phyloP scores from a whole-genome alignment of 75 land plant species.

The Larix kaempferi region DNA sequence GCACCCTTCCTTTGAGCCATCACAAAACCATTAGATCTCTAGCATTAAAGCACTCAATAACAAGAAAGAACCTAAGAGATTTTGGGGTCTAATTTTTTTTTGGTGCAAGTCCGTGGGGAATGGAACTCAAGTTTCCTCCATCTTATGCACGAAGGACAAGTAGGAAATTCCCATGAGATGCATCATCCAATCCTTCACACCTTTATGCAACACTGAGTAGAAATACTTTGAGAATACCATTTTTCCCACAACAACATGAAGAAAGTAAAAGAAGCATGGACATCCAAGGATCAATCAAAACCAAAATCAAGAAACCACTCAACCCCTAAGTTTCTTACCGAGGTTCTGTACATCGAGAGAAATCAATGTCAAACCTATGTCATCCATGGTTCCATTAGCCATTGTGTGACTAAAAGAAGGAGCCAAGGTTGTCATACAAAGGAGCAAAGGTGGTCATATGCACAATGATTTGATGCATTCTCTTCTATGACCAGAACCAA shows the following conservation, averaged over 20 bases:
- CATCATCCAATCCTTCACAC: constrained; percentile 44
- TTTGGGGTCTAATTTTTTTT: neutral
- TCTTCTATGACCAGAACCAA: too few species aligned
- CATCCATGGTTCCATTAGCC: too few species aligned
- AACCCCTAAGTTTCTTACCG: constrained; percentile 27
- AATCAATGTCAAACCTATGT: too few species aligned
- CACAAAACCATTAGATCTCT: neutral
- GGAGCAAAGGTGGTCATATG: too few species aligned
- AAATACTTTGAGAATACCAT: neutral
- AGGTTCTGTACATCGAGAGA: constrained; percentile 35
- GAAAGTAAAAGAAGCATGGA: neutral
- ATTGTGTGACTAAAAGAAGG: too few species aligned
- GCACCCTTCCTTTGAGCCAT: constrained; percentile 43
- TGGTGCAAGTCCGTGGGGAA: constrained; percentile 57
- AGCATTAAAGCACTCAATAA: neutral
- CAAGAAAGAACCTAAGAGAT: neutral
- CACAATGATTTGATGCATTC: too few species aligned
- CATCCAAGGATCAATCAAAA: neutral
- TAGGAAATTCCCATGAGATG: constrained; percentile 64
- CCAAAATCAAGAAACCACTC: neutral
- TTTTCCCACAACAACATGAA: neutral
- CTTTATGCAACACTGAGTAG: constrained; percentile 21
- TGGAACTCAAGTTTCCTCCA: constrained; percentile 82
- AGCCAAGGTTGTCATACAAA: too few species aligned
- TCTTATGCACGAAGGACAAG: constrained; percentile 61